phyloP scores from a whole-genome alignment of 1,139 yeast genomes.

The Diutina mesorugosa region DNA sequence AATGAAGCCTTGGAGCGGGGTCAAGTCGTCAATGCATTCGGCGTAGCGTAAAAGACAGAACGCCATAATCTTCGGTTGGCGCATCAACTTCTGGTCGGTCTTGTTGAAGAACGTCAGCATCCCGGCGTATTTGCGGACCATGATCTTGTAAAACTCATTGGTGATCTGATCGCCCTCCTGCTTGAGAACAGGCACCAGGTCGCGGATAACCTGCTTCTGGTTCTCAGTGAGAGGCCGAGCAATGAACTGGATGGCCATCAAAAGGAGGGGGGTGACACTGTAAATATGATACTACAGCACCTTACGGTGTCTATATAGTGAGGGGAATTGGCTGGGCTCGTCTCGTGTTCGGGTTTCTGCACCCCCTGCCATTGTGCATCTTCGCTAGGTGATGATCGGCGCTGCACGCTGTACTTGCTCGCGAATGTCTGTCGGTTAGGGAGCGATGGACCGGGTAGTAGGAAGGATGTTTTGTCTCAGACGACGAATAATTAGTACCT shows the following conservation, averaged over 20 bases:
- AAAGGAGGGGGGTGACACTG: not conserved
- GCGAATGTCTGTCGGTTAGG: not conserved
- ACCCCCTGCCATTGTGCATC: not conserved
- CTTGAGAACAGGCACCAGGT: slow-evolving; percentile 49
- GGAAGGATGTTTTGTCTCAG: too few relatives aligned
- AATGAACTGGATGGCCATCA: not conserved
- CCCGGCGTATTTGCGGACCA: slow-evolving; percentile 42
- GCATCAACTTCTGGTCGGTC: slow-evolving; percentile 40
- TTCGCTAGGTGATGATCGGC: not conserved
- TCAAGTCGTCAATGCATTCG: slow-evolving; percentile 45
- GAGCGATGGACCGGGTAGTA: not conserved
- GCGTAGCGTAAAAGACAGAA: slow-evolving; percentile 52
- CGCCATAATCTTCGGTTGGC: slow-evolving; percentile 57
- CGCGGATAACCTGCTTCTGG: slow-evolving; percentile 30
- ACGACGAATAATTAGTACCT: too few relatives aligned
- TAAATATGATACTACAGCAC: not conserved
- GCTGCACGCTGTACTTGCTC: not conserved
- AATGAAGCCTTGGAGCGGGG: slow-evolving; percentile 42
- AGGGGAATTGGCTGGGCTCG: not conserved
- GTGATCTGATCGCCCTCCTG: slow-evolving; percentile 44
- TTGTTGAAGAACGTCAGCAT: slow-evolving; percentile 49
- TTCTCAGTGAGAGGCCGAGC: slow-evolving; percentile 10
- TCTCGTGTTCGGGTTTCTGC: not conserved
- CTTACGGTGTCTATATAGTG: not conserved
- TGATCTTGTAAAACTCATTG: slow-evolving; percentile 36